Percentiles rank a stretch among this genome's conserved stretches.
These are phyloP conservation scores for Salix koriyanagi DNA, from an alignment of 345 rosid genomes.

Conservation along the genomic window DNA sequence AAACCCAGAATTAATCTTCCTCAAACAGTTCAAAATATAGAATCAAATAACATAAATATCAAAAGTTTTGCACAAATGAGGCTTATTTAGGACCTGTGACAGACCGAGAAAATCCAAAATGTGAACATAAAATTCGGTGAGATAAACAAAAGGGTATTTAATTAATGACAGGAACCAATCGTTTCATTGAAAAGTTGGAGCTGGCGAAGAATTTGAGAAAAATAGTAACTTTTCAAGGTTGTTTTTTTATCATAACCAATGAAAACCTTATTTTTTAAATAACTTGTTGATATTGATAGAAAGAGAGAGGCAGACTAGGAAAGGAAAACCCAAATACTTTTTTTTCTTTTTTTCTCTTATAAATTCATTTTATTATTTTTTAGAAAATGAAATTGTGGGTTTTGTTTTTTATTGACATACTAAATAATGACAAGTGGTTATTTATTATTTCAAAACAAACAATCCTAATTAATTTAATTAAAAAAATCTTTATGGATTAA, in stretches of 20 bases:
- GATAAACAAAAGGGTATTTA: conserved; percentile 3
- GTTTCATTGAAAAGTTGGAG: conserved; percentile 8
- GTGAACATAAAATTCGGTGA: background rate
- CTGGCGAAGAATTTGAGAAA: conserved; percentile 7
- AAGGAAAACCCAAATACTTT: background rate
- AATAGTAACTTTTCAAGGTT: background rate
- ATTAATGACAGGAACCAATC: conserved; percentile 31
- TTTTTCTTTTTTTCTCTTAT: background rate
- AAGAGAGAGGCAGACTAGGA: background rate
- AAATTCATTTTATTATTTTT: background rate
- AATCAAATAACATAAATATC: conserved; percentile 12
- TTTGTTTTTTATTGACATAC: too few species aligned
- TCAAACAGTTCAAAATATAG: conserved; percentile 10
- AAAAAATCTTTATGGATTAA: too few species aligned
- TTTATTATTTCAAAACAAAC: background rate
- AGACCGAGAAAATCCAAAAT: conserved; percentile 5
- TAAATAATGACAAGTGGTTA: background rate
- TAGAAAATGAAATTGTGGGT: background rate
- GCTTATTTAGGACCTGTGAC: background rate
- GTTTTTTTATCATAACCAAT: background rate
- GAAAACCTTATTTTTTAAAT: background rate
- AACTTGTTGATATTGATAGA: background rate
- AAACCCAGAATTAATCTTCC: conserved; percentile 23
- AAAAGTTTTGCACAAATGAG: background rate
- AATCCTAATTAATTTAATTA: too few species aligned